Percentiles rank a stretch among this genome's conserved stretches.
phyloP scores from a whole-genome alignment of 768 basidiomycete species.

The Russula olivacea region DNA sequence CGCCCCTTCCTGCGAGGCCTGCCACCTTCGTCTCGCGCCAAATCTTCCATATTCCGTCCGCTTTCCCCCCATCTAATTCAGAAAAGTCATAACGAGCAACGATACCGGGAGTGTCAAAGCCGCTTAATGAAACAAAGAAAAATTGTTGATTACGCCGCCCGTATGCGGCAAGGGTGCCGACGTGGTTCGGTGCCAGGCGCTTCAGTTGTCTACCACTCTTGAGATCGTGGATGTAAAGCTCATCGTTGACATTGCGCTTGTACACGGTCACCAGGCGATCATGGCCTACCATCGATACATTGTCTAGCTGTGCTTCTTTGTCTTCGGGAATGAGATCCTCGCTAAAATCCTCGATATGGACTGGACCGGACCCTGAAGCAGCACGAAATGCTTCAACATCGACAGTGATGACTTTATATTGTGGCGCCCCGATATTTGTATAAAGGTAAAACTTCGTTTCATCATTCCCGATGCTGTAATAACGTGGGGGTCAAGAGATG shows the following conservation, averaged over 20 bases:
- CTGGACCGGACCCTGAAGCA: constrained; percentile 12
- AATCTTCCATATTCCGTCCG: constrained; percentile 52
- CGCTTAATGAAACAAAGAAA: constrained; percentile 58
- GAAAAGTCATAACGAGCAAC: constrained; percentile 58
- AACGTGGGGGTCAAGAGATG: not conserved
- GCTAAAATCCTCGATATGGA: constrained; percentile 37
- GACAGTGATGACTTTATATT: constrained; percentile 58
- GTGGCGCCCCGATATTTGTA: constrained; percentile 62
- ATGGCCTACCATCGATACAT: constrained; percentile 42
- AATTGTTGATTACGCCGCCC: constrained; percentile 49
- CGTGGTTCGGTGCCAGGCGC: constrained; percentile 58
- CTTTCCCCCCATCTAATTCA: constrained; percentile 26
- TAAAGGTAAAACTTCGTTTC: constrained; percentile 55
- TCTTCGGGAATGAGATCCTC: constrained; percentile 66
- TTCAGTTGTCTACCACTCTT: constrained; percentile 46
- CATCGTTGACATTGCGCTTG: constrained; percentile 76
- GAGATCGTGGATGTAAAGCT: constrained; percentile 61
- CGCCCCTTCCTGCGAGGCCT: constrained; percentile 51
- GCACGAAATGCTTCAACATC: constrained; percentile 44
- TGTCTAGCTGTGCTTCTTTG: constrained; percentile 53
- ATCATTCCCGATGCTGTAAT: constrained; percentile 54
- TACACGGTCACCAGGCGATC: constrained; percentile 58
- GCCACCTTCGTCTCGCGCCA: constrained; percentile 53
- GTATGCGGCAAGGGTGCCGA: constrained; percentile 55
- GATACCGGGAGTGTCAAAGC: constrained; percentile 69